Evolutionary conservation across 768 basidiomycete species (phyloP).

Genomic region (Lactarius sp.): DNA sequence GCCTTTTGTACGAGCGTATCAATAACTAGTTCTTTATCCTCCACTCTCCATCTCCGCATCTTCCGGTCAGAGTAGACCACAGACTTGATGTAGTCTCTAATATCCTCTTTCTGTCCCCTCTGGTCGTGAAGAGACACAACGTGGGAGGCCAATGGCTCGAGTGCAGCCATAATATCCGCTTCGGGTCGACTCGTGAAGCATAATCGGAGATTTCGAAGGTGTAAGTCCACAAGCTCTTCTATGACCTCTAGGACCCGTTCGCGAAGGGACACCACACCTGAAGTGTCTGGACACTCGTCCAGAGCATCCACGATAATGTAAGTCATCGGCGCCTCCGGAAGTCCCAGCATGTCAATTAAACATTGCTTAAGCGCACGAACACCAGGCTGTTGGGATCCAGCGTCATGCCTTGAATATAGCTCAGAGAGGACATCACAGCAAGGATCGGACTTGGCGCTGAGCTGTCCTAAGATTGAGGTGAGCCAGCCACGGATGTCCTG

Average conservation of each 20-base stretch:
- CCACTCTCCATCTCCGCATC: not conserved
- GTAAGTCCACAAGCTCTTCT: not conserved
- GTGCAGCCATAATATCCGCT: not conserved
- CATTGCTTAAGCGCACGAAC: not conserved
- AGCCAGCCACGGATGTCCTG: not conserved
- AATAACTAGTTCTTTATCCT: not conserved
- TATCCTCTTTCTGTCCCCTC: not conserved
- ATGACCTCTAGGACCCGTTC: not conserved
- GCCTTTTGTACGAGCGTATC: not conserved
- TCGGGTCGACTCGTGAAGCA: not conserved
- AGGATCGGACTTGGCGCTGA: not conserved
- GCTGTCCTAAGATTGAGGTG: not conserved
- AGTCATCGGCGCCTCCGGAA: not conserved
- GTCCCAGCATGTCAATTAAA: not conserved
- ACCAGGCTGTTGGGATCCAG: not conserved
- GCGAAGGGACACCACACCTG: not conserved
- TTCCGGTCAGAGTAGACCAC: not conserved
- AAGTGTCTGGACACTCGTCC: not conserved
- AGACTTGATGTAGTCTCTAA: not conserved
- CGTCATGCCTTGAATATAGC: not conserved
- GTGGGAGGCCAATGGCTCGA: not conserved
- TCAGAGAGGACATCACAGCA: not conserved
- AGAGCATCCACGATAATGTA: not conserved
- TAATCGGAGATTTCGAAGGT: not conserved
- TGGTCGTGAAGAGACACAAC: not conserved